Evolutionary conservation across 2,329 filamentous ascomycete genomes (phyloP).

Genomic region (Diplodia seriata): DNA sequence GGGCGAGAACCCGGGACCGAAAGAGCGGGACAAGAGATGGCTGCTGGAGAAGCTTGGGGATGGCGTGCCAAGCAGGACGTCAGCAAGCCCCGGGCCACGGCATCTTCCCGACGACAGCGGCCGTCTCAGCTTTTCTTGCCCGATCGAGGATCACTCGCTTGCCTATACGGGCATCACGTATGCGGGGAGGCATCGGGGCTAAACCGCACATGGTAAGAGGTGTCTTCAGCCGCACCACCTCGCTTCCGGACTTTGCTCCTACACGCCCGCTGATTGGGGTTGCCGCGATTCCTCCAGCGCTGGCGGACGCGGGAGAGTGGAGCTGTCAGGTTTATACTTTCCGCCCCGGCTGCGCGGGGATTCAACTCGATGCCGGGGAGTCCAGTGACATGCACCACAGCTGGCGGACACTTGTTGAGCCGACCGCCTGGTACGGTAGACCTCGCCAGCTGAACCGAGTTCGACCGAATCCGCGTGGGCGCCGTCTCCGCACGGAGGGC

Average conservation of each 20-base stretch:
- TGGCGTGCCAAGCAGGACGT: slow-evolving; percentile 11
- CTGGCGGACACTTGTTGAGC: not conserved
- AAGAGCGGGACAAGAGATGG: not conserved
- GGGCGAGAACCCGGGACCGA: too few relatives aligned
- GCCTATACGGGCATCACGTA: not conserved
- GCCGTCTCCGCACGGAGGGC: not conserved
- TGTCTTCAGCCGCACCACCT: slow-evolving; percentile 11
- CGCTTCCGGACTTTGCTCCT: not conserved
- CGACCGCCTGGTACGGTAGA: not conserved
- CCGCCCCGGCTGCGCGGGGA: not conserved
- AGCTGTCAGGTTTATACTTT: not conserved
- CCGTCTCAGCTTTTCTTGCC: not conserved
- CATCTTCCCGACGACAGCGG: slow-evolving; percentile 1
- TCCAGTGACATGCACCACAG: not conserved
- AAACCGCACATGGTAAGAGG: not conserved
- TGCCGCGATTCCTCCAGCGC: not conserved
- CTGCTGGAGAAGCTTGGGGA: not conserved
- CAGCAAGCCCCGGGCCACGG: too few relatives aligned
- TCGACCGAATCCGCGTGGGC: not conserved
- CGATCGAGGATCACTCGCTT: not conserved
- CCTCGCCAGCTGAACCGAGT: not conserved
- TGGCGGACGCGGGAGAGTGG: not conserved
- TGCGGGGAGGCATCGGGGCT: slow-evolving; percentile 9
- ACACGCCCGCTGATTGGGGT: not conserved
- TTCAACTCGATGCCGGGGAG: not conserved